Evolutionary conservation across 2,329 filamentous ascomycete genomes (phyloP).

Genomic region (Cladophialophora bantiana): DNA sequence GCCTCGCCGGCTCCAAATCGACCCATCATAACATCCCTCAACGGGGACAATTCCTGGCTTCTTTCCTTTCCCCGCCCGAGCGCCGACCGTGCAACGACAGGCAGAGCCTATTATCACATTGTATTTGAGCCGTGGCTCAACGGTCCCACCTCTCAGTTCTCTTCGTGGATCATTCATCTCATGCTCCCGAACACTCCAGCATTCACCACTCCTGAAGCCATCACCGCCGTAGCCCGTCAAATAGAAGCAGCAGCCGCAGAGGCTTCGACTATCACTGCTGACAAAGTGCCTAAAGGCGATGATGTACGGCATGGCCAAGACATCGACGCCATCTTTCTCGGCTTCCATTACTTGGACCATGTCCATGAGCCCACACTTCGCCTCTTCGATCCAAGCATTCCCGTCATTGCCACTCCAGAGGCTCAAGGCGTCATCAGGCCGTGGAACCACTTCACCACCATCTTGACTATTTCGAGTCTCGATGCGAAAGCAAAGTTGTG

Average conservation of each 20-base stretch:
- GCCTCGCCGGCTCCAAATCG: not conserved
- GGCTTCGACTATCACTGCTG: not conserved
- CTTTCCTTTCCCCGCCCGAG: conserved; percentile 14
- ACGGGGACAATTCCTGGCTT: conserved; percentile 22
- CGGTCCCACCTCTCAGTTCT: not conserved
- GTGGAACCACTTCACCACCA: conserved; percentile 11
- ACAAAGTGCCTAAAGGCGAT: not conserved
- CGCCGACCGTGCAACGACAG: not conserved
- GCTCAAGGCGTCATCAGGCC: not conserved
- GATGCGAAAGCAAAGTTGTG: not conserved
- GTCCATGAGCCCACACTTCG: conserved; percentile 5
- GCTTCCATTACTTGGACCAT: conserved; percentile 11
- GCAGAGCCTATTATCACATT: conserved; percentile 7
- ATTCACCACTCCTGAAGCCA: conserved; percentile 6
- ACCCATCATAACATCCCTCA: conserved; percentile 20
- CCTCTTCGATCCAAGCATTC: conserved; percentile 4
- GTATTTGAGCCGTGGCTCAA: conserved; percentile 5
- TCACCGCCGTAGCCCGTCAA: not conserved
- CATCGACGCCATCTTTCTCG: conserved; percentile 11
- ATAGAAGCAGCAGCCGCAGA: not conserved
- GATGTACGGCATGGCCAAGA: not conserved
- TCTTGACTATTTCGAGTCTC: conserved; percentile 1
- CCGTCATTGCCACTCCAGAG: conserved; percentile 7
- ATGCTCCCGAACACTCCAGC: not conserved
- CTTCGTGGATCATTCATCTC: not conserved